Conservation (phyloP, 441 rosid species). For the Lepidium campestre region DNA sequence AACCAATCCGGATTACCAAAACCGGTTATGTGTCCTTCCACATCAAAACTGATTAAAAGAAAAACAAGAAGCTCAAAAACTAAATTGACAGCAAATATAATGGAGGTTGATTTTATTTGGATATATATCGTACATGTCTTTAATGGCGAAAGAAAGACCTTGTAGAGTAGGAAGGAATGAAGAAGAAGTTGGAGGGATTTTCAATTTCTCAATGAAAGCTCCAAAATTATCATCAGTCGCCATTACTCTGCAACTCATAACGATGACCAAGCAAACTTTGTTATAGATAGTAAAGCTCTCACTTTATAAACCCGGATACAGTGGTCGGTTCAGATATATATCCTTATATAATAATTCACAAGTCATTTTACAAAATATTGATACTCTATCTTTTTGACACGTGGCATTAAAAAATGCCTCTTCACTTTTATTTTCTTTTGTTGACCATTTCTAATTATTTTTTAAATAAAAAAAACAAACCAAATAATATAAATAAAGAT, state of each 20-base stretch:
- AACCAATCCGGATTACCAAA: slow-evolving; percentile 98
- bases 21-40: slow-evolving; percentile 76
- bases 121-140: slow-evolving; percentile 78
- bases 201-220: slow-evolving; percentile 75
- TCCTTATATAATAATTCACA: no score
- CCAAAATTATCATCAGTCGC: slow-evolving; percentile 50
- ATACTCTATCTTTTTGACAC: not conserved
- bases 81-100: not conserved
- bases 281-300: slow-evolving; percentile 11
- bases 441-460: no score
- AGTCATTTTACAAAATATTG: no score
- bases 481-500: no score
- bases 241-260: slow-evolving; percentile 29
- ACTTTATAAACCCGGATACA: not conserved
- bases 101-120: no score
- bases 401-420: no score
- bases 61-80: not conserved
- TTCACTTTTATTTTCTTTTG: no score
- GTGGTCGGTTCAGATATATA: slow-evolving; percentile 1
- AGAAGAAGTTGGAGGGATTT: slow-evolving; percentile 48
- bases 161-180: slow-evolving; percentile 41
- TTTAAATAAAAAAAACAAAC: no score
- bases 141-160: slow-evolving; percentile 76
- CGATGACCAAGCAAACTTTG: slow-evolving; percentile 21
- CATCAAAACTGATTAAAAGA: slow-evolving; percentile 58